Base-by-base conservation (phyloP, 2,329 filamentous ascomycete species). In the Colletotrichum spinosum region DNA sequence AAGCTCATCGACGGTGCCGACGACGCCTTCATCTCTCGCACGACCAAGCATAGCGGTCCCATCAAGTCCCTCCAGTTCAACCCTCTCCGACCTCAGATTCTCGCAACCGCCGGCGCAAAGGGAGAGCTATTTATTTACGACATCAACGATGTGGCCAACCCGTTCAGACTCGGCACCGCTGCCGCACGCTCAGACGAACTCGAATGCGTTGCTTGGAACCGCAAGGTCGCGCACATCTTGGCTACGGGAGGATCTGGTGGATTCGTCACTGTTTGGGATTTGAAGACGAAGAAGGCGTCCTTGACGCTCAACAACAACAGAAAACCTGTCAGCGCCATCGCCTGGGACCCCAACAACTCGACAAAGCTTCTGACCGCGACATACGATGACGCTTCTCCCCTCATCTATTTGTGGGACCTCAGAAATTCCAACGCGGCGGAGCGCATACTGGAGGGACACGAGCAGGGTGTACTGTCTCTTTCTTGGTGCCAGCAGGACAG, bases 31-130 rank as follows among this genome's bases (percentile, higher is more conserved):
- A 90, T 98, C 73, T 94, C 93, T 70, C 89, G 92, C 76, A 94
- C 93, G 38, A 90, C 90, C 55, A 97, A 97, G 80, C 96, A 99
- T 79, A 94, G 88, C 52, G 96, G 95, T 25, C 88, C 95, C 15
- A 94, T 97, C 80, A 97, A 97, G 81, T 89, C 96, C 35, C 83
- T 99, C 67, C 94, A 99, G 78, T 99, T 98, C 87, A 99, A 99
- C 79, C 94, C 95, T 10, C 87, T 93, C 78, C 91, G 94, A 76
- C 90, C 94, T 35, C 94, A 97, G 74, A 90, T 98, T 64, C 86
- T 99, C 51, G 95, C 96, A 50, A 97, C 94, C 3, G 95, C 93
- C 63, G 96, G 96, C 70, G 90, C 93, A 67, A 97, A 97, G 80
- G 96, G 96, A 75, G 96, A 99, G 80, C 89, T 99, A 45, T 99